phyloP scores from a whole-genome alignment of 441 rosid species.

The Pelargonium australe region DNA sequence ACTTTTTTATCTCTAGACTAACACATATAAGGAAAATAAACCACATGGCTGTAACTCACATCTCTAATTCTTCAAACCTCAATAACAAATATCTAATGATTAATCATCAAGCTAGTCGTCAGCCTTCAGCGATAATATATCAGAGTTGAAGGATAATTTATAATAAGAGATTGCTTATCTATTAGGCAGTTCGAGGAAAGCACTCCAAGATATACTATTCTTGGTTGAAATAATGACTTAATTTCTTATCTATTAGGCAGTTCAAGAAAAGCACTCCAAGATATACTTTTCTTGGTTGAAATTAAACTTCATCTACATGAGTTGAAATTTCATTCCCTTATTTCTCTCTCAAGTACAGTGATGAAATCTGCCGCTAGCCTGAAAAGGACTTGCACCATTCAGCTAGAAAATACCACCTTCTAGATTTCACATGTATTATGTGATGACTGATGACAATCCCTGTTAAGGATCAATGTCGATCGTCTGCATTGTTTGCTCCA shows the following conservation, averaged over 20 bases:
- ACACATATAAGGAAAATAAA: not conserved
- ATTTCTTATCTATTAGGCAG: not conserved
- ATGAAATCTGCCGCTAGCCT: not conserved
- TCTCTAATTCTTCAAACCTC: not conserved
- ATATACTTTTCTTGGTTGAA: not conserved
- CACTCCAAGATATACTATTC: not conserved
- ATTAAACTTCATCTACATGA: not conserved
- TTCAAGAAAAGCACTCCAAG: not conserved
- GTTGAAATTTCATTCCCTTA: not conserved
- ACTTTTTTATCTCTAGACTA: not conserved
- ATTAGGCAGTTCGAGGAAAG: not conserved
- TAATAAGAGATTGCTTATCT: not conserved
- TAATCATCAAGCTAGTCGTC: not conserved
- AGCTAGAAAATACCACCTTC: not conserved
- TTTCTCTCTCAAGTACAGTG: not conserved
- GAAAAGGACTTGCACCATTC: not conserved
- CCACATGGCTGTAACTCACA: not conserved
- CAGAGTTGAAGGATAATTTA: not conserved
- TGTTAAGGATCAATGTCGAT: not conserved
- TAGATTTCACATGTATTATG: not conserved
- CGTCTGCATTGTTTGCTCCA: not conserved
- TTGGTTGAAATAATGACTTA: not conserved
- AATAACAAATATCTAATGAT: not conserved
- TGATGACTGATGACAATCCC: not conserved
- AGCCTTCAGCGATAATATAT: not conserved